A percentile compares a stretch with the other conserved stretches of the same genome.
phyloP scores from a whole-genome alignment of 2,329 filamentous ascomycete genomes.

The Cytospora leucostoma region DNA sequence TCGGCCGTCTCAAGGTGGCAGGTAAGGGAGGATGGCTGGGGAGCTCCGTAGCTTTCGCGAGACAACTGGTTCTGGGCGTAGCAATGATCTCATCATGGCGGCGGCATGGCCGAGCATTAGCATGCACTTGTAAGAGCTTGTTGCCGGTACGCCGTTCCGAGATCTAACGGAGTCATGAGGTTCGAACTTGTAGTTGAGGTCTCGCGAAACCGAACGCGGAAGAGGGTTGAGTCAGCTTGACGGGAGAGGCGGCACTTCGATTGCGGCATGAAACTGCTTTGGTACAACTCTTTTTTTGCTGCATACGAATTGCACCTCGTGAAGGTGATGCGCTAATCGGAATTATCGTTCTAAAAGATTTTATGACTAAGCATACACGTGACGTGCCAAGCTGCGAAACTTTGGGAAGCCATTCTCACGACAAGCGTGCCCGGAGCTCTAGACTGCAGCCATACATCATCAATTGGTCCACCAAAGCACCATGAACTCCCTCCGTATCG shows the following conservation, averaged over 20 bases:
- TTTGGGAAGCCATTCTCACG: conserved; percentile 23
- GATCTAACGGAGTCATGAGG: background rate
- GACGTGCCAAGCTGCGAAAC: conserved; percentile 23
- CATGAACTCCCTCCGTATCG: conserved; percentile 95
- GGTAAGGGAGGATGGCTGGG: background rate
- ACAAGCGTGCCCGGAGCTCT: conserved; percentile 41
- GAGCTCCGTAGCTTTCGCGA: background rate
- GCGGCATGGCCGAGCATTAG: background rate
- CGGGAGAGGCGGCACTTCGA: background rate
- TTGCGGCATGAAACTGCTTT: background rate
- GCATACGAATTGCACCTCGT: background rate
- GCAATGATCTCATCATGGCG: background rate
- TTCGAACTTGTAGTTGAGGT: background rate
- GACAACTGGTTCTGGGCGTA: background rate
- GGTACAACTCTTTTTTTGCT: background rate
- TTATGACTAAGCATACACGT: conserved; percentile 19
- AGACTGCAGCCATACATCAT: conserved; percentile 40
- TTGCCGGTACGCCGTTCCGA: background rate
- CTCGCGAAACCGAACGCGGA: background rate
- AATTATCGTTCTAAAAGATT: background rate
- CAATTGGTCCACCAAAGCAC: conserved; percentile 56
- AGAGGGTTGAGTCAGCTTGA: background rate
- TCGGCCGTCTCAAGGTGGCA: background rate
- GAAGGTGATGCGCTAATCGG: background rate
- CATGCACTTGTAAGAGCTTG: background rate